phyloP scores from a whole-genome alignment of 164 flowering plant species.

The Malania oleifera region DNA sequence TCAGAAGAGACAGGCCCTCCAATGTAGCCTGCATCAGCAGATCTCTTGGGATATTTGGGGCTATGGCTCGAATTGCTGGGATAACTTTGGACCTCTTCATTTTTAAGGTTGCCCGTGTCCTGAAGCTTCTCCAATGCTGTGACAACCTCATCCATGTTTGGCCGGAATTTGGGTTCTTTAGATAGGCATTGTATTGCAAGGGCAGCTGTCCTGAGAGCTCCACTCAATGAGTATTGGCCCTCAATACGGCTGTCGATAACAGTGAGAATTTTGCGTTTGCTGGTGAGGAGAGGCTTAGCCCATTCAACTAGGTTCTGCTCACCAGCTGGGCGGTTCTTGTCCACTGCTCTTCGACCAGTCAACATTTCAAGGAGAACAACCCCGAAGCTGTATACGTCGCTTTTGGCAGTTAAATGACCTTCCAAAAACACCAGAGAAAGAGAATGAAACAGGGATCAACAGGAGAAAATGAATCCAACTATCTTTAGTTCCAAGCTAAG shows the following conservation, averaged over 20 bases:
- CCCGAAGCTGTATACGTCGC: conserved; percentile 86
- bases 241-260: conserved; percentile 62
- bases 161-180: conserved; percentile 55
- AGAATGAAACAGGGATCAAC: neutral
- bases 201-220: conserved; percentile 39
- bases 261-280: conserved; percentile 52
- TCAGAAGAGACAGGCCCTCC: conserved; percentile 24
- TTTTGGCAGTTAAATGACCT: conserved; percentile 77
- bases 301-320: conserved; percentile 76
- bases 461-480: neutral
- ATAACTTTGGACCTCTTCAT: conserved; percentile 6
- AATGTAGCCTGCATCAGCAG: conserved; percentile 12
- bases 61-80: conserved; percentile 14
- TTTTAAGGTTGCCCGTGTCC: conserved; percentile 20
- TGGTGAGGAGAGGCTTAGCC: conserved; percentile 65
- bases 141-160: conserved; percentile 63
- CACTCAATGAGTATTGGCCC: conserved; percentile 49
- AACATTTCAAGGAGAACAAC: conserved; percentile 80
- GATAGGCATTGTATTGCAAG: conserved; percentile 67
- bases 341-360: conserved; percentile 59
- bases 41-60: conserved; percentile 16
- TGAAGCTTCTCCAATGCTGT: conserved; percentile 54
- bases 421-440: too few species aligned
- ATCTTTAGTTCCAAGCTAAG: too few species aligned
- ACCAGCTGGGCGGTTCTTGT: conserved; percentile 66